phyloP scores from a whole-genome alignment of 2,329 filamentous ascomycete genomes.

The Colletotrichum salicis region DNA sequence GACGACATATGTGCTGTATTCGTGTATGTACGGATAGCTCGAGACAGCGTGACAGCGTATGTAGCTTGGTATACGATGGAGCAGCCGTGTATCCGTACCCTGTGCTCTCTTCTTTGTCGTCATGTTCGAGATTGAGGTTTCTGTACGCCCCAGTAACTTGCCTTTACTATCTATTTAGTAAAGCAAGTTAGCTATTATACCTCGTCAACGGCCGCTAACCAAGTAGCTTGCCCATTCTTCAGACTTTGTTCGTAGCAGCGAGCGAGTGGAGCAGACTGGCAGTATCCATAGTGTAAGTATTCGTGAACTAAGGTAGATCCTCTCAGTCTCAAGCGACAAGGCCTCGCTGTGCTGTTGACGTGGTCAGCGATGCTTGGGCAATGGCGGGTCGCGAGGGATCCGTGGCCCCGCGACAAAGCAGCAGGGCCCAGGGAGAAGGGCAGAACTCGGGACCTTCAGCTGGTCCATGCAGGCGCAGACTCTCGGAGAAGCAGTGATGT shows the following conservation, averaged over 20 bases:
- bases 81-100: neutral
- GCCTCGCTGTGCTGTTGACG: slow-evolving; percentile 11
- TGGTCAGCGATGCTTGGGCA: slow-evolving; percentile 26
- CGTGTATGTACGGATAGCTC: neutral
- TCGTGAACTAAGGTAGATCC: neutral
- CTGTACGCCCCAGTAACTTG: too few relatives aligned
- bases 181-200: neutral
- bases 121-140: neutral
- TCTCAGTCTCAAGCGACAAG: neutral
- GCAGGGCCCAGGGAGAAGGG: neutral
- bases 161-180: too few relatives aligned
- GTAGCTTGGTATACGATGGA: too few relatives aligned
- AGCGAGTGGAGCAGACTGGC: neutral
- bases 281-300: too few relatives aligned
- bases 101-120: neutral
- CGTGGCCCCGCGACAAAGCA: slow-evolving; percentile 13
- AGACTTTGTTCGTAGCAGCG: neutral
- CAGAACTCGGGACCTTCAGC: slow-evolving; percentile 6
- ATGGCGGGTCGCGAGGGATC: slow-evolving; percentile 7
- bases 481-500: neutral
- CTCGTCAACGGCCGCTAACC: neutral
- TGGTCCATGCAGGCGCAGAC: slow-evolving; percentile 24
- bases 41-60: neutral
- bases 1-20: neutral
- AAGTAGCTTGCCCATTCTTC: neutral